Evolutionary conservation across 1,284 basidiomycete species (phyloP).

Genomic region (Cutaneotrichosporon sp.): DNA sequence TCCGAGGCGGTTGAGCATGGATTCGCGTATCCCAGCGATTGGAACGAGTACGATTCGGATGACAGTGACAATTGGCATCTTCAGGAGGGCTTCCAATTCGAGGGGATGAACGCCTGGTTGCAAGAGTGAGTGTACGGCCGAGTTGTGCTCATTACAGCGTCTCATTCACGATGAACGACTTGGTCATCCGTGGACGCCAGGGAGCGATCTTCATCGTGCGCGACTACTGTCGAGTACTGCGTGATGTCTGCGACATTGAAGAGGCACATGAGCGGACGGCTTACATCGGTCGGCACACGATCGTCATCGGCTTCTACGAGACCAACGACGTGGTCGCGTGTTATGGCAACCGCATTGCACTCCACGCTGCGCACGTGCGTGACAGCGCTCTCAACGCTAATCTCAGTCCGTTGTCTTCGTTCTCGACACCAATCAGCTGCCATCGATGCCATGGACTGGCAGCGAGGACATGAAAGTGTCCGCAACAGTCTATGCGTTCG

Average conservation of each 20-base stretch:
- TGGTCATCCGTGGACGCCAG: constrained; percentile 23
- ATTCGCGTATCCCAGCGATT: not conserved
- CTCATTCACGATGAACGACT: constrained; percentile 30
- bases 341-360: not conserved
- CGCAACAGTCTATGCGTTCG: not conserved
- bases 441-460: not conserved
- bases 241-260: not conserved
- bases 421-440: not conserved
- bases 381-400: not conserved
- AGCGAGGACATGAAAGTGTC: not conserved
- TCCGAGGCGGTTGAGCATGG: not conserved
- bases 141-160: constrained; percentile 20
- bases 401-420: not conserved
- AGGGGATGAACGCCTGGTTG: not conserved
- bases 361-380: not conserved
- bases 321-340: not conserved
- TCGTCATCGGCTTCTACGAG: not conserved
- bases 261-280: not conserved
- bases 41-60: not conserved
- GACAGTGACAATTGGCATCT: not conserved
- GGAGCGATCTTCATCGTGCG: constrained; percentile 30
- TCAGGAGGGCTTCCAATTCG: not conserved
- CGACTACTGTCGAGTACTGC: constrained; percentile 30
- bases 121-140: constrained; percentile 10
- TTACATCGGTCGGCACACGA: not conserved